Evolutionary conservation across 768 basidiomycete genomes (phyloP), one percentile per base, ranked within the genome.

Genomic region (Inosperma sp.): DNA sequence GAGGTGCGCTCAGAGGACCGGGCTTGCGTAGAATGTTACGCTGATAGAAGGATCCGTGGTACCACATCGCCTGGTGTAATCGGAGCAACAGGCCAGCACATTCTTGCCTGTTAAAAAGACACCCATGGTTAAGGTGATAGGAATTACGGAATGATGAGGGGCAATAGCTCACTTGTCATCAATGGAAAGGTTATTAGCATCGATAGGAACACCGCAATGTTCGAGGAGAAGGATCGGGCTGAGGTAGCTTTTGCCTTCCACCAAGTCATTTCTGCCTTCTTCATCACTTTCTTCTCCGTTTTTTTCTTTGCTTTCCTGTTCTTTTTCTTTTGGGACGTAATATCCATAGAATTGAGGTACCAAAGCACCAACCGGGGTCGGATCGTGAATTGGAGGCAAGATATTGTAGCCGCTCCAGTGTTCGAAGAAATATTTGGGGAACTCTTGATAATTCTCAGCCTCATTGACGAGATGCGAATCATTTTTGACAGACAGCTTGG

Each of bases 271-370:
- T n/a, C 37, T 30, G 9, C 4, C 26, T 46, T 37, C 22, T 30
- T 37, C n/a, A 21, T 29, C 9, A 7, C 39, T 43, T 25, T 25
- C 13, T 41, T 13, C 17, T 5, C 29, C 35, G n/a, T n/a, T n/a
- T n/a, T n/a, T n/a, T n/a, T n/a, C n/a, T n/a, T n/a, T n/a, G n/a
- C n/a, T n/a, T n/a, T n/a, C n/a, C 4, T 52, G 49, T 33, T 42
- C 51, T 0, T 53, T 48, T 25, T 60, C 21, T 1, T 59, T 56
- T 7, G 65, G 65, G 7, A 56, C 59, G 55, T 84, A 85, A 62
- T 79, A 81, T 1, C 84, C 83, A 56, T 80, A 85, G 62, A 76
- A 85, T 60, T 83, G 81, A 0, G 84, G 83, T 3, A 80, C 77
- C 40, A 83, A 40, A 0, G 83, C 72, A 6, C 70, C 66, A 3